Base-by-base conservation (phyloP, 352 stramenopile genomes). In the Phytophthora ramorum region DNA sequence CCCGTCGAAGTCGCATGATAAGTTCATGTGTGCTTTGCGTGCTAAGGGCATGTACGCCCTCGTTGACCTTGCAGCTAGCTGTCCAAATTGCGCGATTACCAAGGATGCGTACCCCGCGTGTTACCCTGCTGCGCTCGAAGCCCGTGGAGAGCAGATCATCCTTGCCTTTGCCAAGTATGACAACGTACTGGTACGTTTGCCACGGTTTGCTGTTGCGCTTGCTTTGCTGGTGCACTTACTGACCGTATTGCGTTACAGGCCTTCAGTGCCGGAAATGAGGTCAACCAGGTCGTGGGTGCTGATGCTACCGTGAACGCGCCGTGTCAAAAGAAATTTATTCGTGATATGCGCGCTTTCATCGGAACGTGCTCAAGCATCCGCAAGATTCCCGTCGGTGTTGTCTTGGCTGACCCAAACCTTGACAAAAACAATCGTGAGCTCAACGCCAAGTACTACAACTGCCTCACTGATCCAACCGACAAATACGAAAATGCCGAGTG, bases 251-350 rank as follows among this genome's bases (percentile, higher is more conserved):
- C 13, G 7, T 17, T 60, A 60, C 30, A 69, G 61, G 69, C 58
- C 8, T 92, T 93, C 62, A 91, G 83, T 52, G 85, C 75, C 4
- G 89, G 87, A 35, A 96, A 96, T 67, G 89, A 96, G 66, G 66
- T 93, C 26, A 95, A 95, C 59, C 73, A 95, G 52, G 73, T 79
- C n/a, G 74, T 87, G 7, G n/a, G 2, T 41, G 40, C 45, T 0
- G 63, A 75, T 12, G 54, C 69, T 0, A 60, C 57, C 9, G 67
- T 73, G 9, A 95, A 96, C 50, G 86, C 82, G 9, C 81, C 90
- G 8, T 97, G 90, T 66, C 85, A 95, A 59, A 97, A 97, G 69
- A 96, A 96, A 63, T 96, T 96, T 50, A 70, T 97, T 34, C 72
- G 78, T 4, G 90, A 96, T 56, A 94, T 96, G 85, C 76, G 89